Percentiles rank a stretch among this genome's conserved stretches.
phyloP scores from a whole-genome alignment of 2,329 filamentous ascomycete species.

The Exophiala aquamarina region DNA sequence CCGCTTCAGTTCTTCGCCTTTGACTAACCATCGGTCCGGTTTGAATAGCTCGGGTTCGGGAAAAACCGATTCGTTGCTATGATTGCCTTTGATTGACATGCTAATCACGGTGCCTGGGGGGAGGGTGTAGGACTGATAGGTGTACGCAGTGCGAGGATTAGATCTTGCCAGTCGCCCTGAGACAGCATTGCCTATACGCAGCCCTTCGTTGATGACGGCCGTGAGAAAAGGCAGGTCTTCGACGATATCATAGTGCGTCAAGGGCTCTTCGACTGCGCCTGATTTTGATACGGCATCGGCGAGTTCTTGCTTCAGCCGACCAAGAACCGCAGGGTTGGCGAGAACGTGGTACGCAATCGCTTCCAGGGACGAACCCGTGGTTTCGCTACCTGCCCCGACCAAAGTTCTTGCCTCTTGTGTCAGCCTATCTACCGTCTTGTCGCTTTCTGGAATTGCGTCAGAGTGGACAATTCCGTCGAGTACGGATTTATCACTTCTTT shows the following conservation, averaged over 20 bases:
- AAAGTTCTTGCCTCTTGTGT: slow-evolving; percentile 26
- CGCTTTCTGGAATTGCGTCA: slow-evolving; percentile 31
- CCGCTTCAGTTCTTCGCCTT: slow-evolving; percentile 24
- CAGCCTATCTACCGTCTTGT: slow-evolving; percentile 34
- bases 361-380: slow-evolving; percentile 23
- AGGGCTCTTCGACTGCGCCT: slow-evolving; percentile 14
- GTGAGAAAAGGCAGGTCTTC: slow-evolving; percentile 45
- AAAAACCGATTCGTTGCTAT: slow-evolving; percentile 25
- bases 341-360: slow-evolving; percentile 23
- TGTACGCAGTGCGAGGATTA: slow-evolving; percentile 14
- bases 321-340: slow-evolving; percentile 20
- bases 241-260: slow-evolving; percentile 18
- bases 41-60: slow-evolving; percentile 44
- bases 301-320: slow-evolving; percentile 33
- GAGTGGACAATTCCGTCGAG: slow-evolving; percentile 26
- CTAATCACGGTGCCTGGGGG: slow-evolving; percentile 26
- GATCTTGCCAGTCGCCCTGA: slow-evolving; percentile 28
- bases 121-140: slow-evolving; percentile 20
- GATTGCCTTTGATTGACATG: slow-evolving; percentile 26
- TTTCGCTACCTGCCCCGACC: slow-evolving; percentile 26
- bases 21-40: slow-evolving; percentile 29
- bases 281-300: slow-evolving; percentile 27
- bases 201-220: slow-evolving; percentile 51
- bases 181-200: slow-evolving; percentile 49
- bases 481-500: slow-evolving; percentile 26